Evolutionary conservation across 352 stramenopile species (phyloP).

Genomic region (Pythium insidiosum): DNA sequence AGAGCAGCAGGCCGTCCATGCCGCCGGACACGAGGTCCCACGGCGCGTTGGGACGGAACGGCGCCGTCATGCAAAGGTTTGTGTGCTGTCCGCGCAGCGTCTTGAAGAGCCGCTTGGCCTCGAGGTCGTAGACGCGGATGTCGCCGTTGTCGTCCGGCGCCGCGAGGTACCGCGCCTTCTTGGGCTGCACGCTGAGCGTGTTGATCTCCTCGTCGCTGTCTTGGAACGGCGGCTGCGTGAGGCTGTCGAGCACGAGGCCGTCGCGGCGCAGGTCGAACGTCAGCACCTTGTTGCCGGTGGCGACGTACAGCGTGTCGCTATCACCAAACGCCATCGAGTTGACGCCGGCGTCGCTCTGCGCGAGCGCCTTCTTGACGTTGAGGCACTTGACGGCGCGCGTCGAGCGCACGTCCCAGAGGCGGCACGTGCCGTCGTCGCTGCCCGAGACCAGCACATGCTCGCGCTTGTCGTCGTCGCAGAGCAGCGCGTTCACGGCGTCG

Average conservation of each 20-base stretch:
- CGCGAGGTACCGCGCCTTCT: slow-evolving; percentile 51
- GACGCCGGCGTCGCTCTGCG: no score
- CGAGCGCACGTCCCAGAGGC: slow-evolving; percentile 64
- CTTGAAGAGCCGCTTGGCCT: slow-evolving; percentile 48
- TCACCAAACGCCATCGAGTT: no score
- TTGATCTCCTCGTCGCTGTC: slow-evolving; percentile 70
- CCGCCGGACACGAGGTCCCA: slow-evolving; percentile 72
- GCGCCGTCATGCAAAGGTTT: slow-evolving; percentile 61
- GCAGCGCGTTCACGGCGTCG: slow-evolving; percentile 45
- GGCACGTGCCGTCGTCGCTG: slow-evolving; percentile 58
- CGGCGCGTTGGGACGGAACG: slow-evolving; percentile 57
- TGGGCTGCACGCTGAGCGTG: slow-evolving; percentile 32
- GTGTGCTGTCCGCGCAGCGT: slow-evolving; percentile 54
- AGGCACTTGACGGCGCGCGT: slow-evolving; percentile 47
- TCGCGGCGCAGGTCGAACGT: slow-evolving; percentile 63
- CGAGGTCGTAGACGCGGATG: slow-evolving; percentile 60
- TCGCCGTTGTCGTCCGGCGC: slow-evolving; percentile 58
- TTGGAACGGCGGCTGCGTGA: slow-evolving; percentile 49
- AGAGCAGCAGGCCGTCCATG: slow-evolving; percentile 58
- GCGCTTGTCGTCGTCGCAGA: slow-evolving; percentile 43
- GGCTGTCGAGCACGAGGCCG: slow-evolving; percentile 41
- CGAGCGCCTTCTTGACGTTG: slow-evolving; percentile 50
- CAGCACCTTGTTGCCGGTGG: slow-evolving; percentile 50
- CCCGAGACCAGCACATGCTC: slow-evolving; percentile 50
- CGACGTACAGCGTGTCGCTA: slow-evolving; percentile 59